Conservation (phyloP, 768 basidiomycete species). For the Boletus eberwhitei region DNA sequence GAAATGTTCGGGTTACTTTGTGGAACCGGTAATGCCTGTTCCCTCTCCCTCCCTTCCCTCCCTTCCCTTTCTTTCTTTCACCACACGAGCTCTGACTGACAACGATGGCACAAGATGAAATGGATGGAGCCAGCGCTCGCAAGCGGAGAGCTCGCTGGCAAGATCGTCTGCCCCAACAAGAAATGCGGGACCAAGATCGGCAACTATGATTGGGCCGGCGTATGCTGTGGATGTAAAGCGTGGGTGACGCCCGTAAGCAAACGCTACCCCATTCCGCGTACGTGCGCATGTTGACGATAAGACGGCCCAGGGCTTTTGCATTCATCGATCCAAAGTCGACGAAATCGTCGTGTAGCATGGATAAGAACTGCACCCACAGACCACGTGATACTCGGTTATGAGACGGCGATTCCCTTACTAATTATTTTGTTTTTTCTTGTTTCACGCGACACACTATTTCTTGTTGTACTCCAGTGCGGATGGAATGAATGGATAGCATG, state of each 20-base stretch:
- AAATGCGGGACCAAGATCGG: conserved; percentile 91
- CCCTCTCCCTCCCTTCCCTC: neutral
- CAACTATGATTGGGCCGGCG: conserved; percentile 96
- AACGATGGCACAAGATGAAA: conserved; percentile 61
- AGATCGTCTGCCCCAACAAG: conserved; percentile 88
- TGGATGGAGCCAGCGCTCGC: conserved; percentile 92
- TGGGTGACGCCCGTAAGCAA: conserved; percentile 81
- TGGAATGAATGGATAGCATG: conserved; percentile 18
- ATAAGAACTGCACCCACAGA: neutral
- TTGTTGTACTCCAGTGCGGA: neutral
- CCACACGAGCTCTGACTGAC: neutral
- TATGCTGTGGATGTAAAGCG: conserved; percentile 84
- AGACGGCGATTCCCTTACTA: neutral
- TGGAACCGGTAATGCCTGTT: conserved; percentile 68
- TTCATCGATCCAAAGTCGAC: conserved; percentile 66
- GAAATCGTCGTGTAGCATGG: conserved; percentile 45
- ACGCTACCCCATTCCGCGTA: neutral
- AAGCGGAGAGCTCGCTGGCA: conserved; percentile 77
- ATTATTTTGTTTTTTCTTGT: neutral
- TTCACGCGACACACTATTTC: neutral
- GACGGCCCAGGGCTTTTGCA: conserved; percentile 49
- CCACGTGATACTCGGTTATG: neutral
- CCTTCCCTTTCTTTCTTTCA: too few relatives aligned
- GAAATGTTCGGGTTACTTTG: conserved; percentile 94
- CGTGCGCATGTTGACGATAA: neutral